Conservation (phyloP, 768 basidiomycete species). For the Grammothele lineata region DNA sequence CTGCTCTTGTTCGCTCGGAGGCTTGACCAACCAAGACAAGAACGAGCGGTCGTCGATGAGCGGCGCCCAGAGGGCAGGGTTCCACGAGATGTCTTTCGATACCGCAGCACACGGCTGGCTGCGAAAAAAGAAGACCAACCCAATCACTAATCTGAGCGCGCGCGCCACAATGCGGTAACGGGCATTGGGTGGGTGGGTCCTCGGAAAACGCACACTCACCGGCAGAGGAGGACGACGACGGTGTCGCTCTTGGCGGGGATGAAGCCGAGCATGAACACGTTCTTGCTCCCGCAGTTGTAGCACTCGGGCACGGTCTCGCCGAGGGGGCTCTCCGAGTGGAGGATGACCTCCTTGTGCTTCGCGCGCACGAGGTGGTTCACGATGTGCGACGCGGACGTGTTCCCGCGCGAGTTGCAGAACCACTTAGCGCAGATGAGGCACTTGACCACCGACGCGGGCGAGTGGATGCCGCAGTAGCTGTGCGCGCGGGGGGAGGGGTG, state of each 20-base stretch:
- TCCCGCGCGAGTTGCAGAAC: slow-evolving; percentile 99
- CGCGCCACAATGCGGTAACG: neutral
- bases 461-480: slow-evolving; percentile 98
- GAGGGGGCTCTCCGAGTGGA: slow-evolving; percentile 92
- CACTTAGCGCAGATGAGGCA: slow-evolving; percentile 89
- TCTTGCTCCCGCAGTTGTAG: slow-evolving; percentile 98
- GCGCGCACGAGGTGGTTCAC: slow-evolving; percentile 99
- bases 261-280: slow-evolving; percentile 99
- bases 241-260: slow-evolving; percentile 99
- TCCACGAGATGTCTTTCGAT: slow-evolving; percentile 98
- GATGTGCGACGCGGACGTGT: slow-evolving; percentile 97
- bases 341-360: slow-evolving; percentile 97
- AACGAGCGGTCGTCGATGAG: slow-evolving; percentile 98
- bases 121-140: neutral
- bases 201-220: too few relatives aligned
- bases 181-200: too few relatives aligned
- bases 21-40: slow-evolving; percentile 98
- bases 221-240: slow-evolving; percentile 93
- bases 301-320: slow-evolving; percentile 99
- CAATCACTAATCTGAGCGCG: neutral
- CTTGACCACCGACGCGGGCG: slow-evolving; percentile 95
- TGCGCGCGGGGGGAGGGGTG: neutral
- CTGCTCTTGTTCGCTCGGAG: slow-evolving; percentile 94
- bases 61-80: slow-evolving; percentile 95
- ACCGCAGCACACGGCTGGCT: slow-evolving; percentile 98